A percentile compares a stretch with the other conserved stretches of the same genome.
Evolutionary conservation across 192 early-diverging fungal species (phyloP).

Genomic region (Diversispora eburnea): DNA sequence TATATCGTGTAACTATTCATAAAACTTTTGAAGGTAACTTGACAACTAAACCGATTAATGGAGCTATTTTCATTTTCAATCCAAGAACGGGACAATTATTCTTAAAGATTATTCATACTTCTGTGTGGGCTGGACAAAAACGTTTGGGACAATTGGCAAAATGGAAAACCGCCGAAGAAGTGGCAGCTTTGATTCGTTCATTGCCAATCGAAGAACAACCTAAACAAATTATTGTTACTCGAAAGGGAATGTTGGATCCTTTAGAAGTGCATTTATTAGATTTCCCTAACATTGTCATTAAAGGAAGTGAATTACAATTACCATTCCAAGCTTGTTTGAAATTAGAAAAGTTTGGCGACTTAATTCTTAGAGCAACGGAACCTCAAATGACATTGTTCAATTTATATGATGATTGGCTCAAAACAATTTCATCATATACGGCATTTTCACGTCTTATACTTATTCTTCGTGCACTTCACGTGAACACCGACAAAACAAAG

Average conservation of each 20-base stretch:
- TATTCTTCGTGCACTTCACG: constrained; percentile 94
- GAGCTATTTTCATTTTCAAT: constrained; percentile 98
- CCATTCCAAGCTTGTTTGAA: constrained; percentile 98
- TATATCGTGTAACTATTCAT: constrained; percentile 99
- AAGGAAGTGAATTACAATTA: constrained; percentile 94
- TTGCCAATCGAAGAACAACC: constrained; percentile 99
- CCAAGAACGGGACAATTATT: constrained; percentile 98
- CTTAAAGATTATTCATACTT: constrained; percentile 99
- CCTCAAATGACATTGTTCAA: constrained; percentile 92
- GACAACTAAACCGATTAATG: constrained; percentile 99
- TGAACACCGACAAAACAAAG: constrained; percentile 98
- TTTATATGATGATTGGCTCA: constrained; percentile 96
- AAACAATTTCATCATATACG: constrained; percentile 92
- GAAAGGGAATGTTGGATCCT: constrained; percentile 99
- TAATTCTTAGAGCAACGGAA: constrained; percentile 97
- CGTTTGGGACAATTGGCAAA: constrained; percentile 98
- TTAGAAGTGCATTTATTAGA: constrained; percentile 93
- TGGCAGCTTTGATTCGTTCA: constrained; percentile 96
- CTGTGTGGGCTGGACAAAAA: constrained; percentile 99
- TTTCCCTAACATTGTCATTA: constrained; percentile 99
- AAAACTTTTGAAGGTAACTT: constrained; percentile 99
- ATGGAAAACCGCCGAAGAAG: constrained; percentile 99
- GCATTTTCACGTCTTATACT: constrained; percentile 96
- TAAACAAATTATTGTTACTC: constrained; percentile 98
- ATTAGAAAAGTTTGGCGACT: constrained; percentile 97